phyloP scores from a whole-genome alignment of 768 basidiomycete genomes.

The Dendrothele bispora region DNA sequence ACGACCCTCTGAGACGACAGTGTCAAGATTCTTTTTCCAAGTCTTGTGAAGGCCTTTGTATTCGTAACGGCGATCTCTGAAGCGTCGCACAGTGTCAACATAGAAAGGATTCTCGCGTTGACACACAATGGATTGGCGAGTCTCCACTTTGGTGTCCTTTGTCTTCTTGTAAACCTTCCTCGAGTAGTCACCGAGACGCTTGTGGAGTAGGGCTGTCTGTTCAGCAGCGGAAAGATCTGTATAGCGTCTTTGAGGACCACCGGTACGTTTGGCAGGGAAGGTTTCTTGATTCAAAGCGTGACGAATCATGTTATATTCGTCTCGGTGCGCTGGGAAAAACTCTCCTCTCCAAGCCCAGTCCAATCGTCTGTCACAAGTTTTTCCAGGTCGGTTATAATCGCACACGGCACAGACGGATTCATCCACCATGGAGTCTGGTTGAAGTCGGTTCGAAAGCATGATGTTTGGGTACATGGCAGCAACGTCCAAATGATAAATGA shows the following conservation, averaged over 20 bases:
- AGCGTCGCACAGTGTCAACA: conserved; percentile 95
- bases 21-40: conserved; percentile 98
- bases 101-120: conserved; percentile 99
- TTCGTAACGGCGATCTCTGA: conserved; percentile 96
- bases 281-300: conserved; percentile 93
- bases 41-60: conserved; percentile 99
- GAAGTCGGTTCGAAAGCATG: conserved; percentile 99
- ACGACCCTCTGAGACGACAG: conserved; percentile 57
- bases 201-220: conserved; percentile 90
- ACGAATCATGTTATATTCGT: conserved; percentile 99
- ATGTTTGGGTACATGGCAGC: conserved; percentile 99
- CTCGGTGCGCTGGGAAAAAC: conserved; percentile 94
- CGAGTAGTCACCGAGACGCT: conserved; percentile 97
- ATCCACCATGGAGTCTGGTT: conserved; percentile 97
- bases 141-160: conserved; percentile 95
- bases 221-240: conserved; percentile 80
- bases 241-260: conserved; percentile 76
- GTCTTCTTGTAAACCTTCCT: conserved; percentile 98
- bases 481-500: conserved; percentile 98
- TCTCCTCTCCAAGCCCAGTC: conserved; percentile 99
- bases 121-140: conserved; percentile 92
- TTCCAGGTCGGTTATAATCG: conserved; percentile 96
- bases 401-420: conserved; percentile 97
- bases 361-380: conserved; percentile 89
- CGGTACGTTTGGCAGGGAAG: conserved; percentile 81